Conservation (phyloP, 768 basidiomycete genomes). For the Pulveroboletus sp. region DNA sequence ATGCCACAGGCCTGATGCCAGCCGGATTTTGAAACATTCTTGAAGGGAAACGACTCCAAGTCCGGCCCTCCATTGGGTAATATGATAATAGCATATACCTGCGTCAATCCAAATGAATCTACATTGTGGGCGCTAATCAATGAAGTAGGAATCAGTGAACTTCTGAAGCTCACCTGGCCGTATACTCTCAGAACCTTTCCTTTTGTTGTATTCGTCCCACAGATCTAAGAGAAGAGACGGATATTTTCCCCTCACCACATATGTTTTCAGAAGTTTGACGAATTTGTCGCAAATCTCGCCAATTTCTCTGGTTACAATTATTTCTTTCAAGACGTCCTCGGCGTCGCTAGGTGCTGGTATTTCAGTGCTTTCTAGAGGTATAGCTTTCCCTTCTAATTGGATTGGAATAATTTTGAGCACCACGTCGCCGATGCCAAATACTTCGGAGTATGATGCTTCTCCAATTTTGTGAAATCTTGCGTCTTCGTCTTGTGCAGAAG, state of each 20-base stretch:
- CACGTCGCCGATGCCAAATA: slow-evolving; percentile 85
- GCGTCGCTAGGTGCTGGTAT: slow-evolving; percentile 70
- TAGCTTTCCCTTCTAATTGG: slow-evolving; percentile 43
- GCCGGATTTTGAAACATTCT: slow-evolving; percentile 49
- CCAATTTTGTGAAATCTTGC: slow-evolving; percentile 78
- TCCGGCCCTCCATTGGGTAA: slow-evolving; percentile 89
- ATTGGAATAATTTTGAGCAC: slow-evolving; percentile 91
- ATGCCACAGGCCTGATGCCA: slow-evolving; percentile 89
- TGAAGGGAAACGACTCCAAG: slow-evolving; percentile 81
- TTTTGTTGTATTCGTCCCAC: slow-evolving; percentile 83
- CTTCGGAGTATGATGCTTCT: slow-evolving; percentile 96
- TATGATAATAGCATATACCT: slow-evolving; percentile 87
- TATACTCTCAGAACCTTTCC: slow-evolving; percentile 79
- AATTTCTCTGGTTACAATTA: slow-evolving; percentile 73
- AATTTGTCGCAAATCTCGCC: slow-evolving; percentile 78
- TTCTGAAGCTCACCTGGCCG: slow-evolving; percentile 66
- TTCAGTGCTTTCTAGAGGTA: slow-evolving; percentile 40
- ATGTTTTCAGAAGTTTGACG: slow-evolving; percentile 76
- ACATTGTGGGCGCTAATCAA: slow-evolving; percentile 8
- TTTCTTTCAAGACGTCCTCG: slow-evolving; percentile 76
- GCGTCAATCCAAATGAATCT: slow-evolving; percentile 76
- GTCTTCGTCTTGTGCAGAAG: slow-evolving; percentile 28
- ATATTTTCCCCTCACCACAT: slow-evolving; percentile 84
- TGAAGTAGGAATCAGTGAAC: neutral
- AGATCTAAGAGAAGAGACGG: slow-evolving; percentile 71